Percentiles rank a stretch among this genome's conserved stretches.
Conservation (phyloP, 225 moss, liverwort and hornwort genomes). For the Marchantia paleacea region DNA sequence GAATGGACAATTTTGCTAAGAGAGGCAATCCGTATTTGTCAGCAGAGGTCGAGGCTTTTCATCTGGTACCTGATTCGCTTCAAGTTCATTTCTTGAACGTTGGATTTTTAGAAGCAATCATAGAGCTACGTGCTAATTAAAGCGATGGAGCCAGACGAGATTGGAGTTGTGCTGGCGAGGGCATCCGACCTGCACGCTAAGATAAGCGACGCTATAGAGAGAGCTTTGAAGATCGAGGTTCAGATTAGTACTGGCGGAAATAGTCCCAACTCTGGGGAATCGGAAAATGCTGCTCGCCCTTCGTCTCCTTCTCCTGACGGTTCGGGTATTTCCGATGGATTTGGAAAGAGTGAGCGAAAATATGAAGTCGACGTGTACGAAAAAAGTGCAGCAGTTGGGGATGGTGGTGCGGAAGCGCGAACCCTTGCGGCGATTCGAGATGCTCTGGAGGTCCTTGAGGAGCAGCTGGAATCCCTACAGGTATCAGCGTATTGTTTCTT, state of each 20-base stretch:
- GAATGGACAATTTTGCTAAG: neutral
- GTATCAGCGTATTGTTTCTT: conserved; percentile 27
- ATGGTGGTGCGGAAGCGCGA: conserved; percentile 77
- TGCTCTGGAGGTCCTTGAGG: conserved; percentile 85
- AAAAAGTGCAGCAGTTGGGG: conserved; percentile 36
- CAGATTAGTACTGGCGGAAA: conserved; percentile 51
- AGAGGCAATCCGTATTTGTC: neutral
- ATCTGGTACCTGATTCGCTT: neutral
- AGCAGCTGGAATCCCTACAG: conserved; percentile 87
- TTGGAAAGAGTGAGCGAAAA: conserved; percentile 25
- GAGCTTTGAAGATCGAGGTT: conserved; percentile 84
- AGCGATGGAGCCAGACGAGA: conserved; percentile 82
- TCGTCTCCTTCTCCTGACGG: conserved; percentile 17
- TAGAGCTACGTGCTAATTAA: neutral
- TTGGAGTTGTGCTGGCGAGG: conserved; percentile 81
- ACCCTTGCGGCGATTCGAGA: conserved; percentile 86
- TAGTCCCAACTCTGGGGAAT: conserved; percentile 27
- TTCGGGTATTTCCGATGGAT: conserved; percentile 34
- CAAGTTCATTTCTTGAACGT: neutral
- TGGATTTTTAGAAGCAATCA: neutral
- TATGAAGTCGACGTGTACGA: conserved; percentile 48
- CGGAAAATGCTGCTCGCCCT: conserved; percentile 19
- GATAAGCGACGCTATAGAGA: conserved; percentile 91
- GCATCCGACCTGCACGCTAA: conserved; percentile 89
- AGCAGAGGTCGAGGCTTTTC: neutral